These are phyloP conservation scores for Daldinia sp. DNA, from an alignment of 2,329 filamentous ascomycete species.

Conservation along the genomic window DNA sequence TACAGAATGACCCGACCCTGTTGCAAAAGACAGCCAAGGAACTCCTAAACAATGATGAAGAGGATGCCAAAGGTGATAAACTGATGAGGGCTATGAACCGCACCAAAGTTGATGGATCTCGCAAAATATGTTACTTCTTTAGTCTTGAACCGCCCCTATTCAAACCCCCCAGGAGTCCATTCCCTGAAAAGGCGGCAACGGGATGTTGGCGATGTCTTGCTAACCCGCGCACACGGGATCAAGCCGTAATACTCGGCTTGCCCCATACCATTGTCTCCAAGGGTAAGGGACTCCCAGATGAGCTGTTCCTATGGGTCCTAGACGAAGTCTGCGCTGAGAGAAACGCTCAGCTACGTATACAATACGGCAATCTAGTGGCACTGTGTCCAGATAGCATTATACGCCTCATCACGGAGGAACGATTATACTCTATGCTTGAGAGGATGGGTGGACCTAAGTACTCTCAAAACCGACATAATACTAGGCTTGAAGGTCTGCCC, in stretches of 20 bases:
- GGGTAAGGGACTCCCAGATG: constrained; percentile 66
- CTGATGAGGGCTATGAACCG: constrained; percentile 63
- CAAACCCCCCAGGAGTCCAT: constrained; percentile 47
- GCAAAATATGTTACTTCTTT: constrained; percentile 65
- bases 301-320: constrained; percentile 75
- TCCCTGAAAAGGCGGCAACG: constrained; percentile 55
- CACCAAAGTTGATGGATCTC: constrained; percentile 56
- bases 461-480: constrained; percentile 50
- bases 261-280: constrained; percentile 65
- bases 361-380: constrained; percentile 70
- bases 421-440: constrained; percentile 67
- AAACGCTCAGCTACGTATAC: constrained; percentile 66
- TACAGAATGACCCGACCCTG: constrained; percentile 53
- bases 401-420: constrained; percentile 59
- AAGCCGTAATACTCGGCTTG: constrained; percentile 72
- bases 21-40: constrained; percentile 60
- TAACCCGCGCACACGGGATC: constrained; percentile 64
- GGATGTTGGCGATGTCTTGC: constrained; percentile 63
- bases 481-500: constrained; percentile 44
- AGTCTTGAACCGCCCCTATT: constrained; percentile 50
- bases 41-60: constrained; percentile 50
- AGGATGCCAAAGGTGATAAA: constrained; percentile 51
- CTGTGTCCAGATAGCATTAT: constrained; percentile 59
- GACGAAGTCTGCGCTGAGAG: constrained; percentile 68
- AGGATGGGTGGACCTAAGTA: constrained; percentile 68